Evolutionary conservation across 2,329 filamentous ascomycete species (phyloP), one percentile per base, ranked within the genome.

Genomic region (Penicillium digitatum): DNA sequence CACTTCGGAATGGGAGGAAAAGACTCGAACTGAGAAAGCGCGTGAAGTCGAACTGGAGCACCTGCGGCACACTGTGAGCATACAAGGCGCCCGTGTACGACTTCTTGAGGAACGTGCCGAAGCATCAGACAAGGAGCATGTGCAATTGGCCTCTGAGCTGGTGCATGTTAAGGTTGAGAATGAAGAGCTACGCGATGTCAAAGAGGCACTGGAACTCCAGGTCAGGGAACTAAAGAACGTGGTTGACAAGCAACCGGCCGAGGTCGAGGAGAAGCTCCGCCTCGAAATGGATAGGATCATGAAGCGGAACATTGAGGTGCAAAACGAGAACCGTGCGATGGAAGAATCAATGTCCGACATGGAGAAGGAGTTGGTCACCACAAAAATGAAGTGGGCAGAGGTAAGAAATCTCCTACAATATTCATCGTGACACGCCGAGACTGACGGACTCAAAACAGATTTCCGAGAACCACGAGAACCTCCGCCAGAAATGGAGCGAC

Each of bases 371-470:
- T 78, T 99, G 62, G 93, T 99, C 60, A 85, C 87, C 70, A 94
- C 91, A 1, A 99, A 99, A 82, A 88, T 99, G 89, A 84, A 85
- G 68, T 91, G 92, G 78, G 94, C 94, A 52, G 90, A 96, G 86
- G 93, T 96, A 81, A 40, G 39, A 37, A 79, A 87, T 54, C 35
- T 3, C 34, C n/a, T 14, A 22, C 42, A 22, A 34, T 38, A 16
- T 39, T 8, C 16, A 26, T 18, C 9, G 12, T 22, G 18, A 26
- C 5, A n/a, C 10, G 26, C 14, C 16, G 11, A 34, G 11, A 43
- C 48, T 40, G 18, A 54, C 45, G 26, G 29, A 43, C 26, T n/a
- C 24, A 9, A 9, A 42, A 47, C 66, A 90, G 88, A 82, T 90
- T 62, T 88, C 88, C 66, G 76, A 74, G 54, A 73, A 79, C 56